These are phyloP conservation scores for Macrophomina tecta DNA, from an alignment of 2,329 filamentous ascomycete species.

Conservation along the genomic window DNA sequence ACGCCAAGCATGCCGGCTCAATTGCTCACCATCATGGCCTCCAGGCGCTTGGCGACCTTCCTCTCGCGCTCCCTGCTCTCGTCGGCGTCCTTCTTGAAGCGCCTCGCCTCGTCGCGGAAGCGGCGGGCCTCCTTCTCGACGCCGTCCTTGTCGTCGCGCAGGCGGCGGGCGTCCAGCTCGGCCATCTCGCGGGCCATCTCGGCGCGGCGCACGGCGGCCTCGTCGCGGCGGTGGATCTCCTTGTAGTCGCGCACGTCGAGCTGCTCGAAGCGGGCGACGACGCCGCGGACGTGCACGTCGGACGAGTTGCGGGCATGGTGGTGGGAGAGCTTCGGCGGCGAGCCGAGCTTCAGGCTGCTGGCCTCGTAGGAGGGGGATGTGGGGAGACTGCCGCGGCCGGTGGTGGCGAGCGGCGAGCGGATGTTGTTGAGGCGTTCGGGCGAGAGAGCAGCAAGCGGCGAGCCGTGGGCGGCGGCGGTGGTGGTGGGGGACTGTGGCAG, in stretches of 20 bases:
- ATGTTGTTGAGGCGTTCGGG: conserved; percentile 67
- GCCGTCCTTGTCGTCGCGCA: conserved; percentile 69
- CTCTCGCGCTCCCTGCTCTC: conserved; percentile 71
- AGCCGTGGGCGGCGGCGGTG: conserved; percentile 40
- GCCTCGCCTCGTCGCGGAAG: conserved; percentile 65
- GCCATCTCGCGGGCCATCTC: conserved; percentile 47
- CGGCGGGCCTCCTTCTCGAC: conserved; percentile 71
- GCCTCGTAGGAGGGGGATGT: conserved; percentile 41
- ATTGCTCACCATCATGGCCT: conserved; percentile 71
- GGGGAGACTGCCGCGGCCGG: conserved; percentile 48
- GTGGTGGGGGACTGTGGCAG: not conserved
- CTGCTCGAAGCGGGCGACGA: conserved; percentile 75
- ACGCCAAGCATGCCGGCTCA: not conserved
- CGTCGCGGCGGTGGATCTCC: conserved; percentile 51
- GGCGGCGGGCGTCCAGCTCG: conserved; percentile 43
- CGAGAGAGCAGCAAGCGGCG: conserved; percentile 66
- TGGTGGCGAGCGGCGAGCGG: conserved; percentile 39
- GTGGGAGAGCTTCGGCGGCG: conserved; percentile 30
- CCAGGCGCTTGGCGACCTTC: conserved; percentile 69
- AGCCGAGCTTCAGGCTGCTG: conserved; percentile 31
- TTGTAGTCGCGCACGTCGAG: conserved; percentile 61
- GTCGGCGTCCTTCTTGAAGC: conserved; percentile 64
- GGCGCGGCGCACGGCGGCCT: conserved; percentile 51
- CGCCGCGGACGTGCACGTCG: conserved; percentile 47
- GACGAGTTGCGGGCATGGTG: conserved; percentile 44